Evolutionary conservation across 2,329 filamentous ascomycete genomes (phyloP), one percentile per base, ranked within the genome.

Genomic region (Curvularia lunata): DNA sequence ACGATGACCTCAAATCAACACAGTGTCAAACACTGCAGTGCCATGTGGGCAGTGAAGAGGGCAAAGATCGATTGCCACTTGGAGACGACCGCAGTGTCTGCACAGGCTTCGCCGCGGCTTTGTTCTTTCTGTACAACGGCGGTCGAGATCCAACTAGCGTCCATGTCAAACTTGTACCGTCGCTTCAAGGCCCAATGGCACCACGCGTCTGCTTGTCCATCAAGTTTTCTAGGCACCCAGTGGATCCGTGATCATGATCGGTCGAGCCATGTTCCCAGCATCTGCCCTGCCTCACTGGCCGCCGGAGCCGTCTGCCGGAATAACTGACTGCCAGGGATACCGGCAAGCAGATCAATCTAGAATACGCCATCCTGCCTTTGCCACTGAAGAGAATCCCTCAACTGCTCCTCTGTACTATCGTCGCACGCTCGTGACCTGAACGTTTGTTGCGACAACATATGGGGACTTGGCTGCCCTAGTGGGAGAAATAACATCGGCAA

Each of bases 111-210:
- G 21, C 30, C 41, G 46, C 10, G 7, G 43, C 16, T 28, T 34
- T 37, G 37, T 6, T 48, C 27, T 38, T 18, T 28, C 8, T 30
- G 28, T 30, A 18, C 37, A 30, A 12, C 23, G 21, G 50, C 41
- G 51, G 40, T 58, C 55, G 51, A 58, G 55, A 58, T 54, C 19
- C 34, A 42, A 16, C 55, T 58, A 54, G 55, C 51, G 55, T 40
- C 51, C 16, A 32, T 12, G 48, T 49, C 51, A 46, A 34, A 54
- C n/a, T 18, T 23, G 43, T 49, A 45, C 55, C 38, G 34, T 58
- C 51, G 51, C 19, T 23, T 49, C 45, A 12, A 19, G 30, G 32
- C 13, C 55, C 55, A 54, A 58, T 58, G 13, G 32, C 40, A 7
- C 23, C 34, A 28, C 23, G 47, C 46, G 28, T 45, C 38, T 37